Base-by-base conservation (phyloP, 1,284 basidiomycete genomes). In the Pholiota adiposa region DNA sequence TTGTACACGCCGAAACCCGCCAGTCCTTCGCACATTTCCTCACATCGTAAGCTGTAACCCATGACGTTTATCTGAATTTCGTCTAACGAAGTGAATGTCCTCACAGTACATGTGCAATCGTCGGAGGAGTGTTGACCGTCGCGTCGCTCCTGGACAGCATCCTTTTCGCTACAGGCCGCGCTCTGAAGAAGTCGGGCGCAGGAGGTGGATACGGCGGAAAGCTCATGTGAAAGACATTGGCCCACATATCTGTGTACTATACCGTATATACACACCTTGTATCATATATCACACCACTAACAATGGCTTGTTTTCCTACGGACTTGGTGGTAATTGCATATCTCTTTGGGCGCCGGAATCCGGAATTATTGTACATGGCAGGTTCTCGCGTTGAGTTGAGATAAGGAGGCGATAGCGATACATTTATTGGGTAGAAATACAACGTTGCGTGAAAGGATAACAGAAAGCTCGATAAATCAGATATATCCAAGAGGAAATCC, bases 21-120 rank as follows among this genome's bases (percentile, higher is more conserved):
- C 94, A 97, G 76, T 93, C 93, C 0, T 96, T 99, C 72, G 95
- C 96, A 5, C 97, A 98, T 77, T 98, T 99, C 82, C 77, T 98
- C 40, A 97, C 96, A 36, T 97, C 94, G 92, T 96, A 67, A 73
- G 94, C 84, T 40, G 11, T 29, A 34, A 41, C 31, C 27, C 18
- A 7, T 27, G 56, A 46, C 29, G 29, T 11, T 63, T n/a, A 4
- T n/a, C n/a, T n/a, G n/a, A n/a, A n/a, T n/a, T 8, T 12, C 18
- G 29, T 19, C 27, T 58, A 54, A 40, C 50, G n/a, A 36, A 49
- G 21, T 19, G 34, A 53, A 23, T 50, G 34, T 56, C 51, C 54
- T 38, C 54, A 34, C 65, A 96, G 94, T 66, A 97, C 96, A 19
- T 98, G 96, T 70, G 97, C 97, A 3, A 98, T 99, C 69, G 89